A percentile compares a stretch with the other conserved stretches of the same genome.
Conservation (phyloP, 2,329 filamentous ascomycete species). For the Arthrobotrys sinensis region DNA sequence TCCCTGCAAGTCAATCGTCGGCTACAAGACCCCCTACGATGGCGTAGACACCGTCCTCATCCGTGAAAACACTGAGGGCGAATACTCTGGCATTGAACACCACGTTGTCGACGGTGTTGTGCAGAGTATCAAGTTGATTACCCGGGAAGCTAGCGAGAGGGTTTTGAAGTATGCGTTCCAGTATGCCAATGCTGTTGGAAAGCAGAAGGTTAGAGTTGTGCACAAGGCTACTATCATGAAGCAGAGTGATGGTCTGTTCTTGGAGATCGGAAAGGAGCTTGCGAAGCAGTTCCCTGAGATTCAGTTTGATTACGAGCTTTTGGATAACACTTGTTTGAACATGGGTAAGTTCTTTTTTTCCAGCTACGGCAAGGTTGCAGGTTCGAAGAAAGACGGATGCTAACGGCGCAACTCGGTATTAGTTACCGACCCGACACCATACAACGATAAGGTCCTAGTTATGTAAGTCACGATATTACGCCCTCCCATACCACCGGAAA, state of each 20-base stretch:
- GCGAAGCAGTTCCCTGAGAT: conserved; percentile 96
- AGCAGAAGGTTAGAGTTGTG: conserved; percentile 96
- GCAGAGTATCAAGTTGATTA: conserved; percentile 99
- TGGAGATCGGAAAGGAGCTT: conserved; percentile 86
- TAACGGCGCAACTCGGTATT: conserved; percentile 27
- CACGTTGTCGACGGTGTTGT: conserved; percentile 97
- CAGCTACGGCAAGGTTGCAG: not conserved
- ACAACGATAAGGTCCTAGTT: conserved; percentile 99
- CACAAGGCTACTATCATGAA: conserved; percentile 99
- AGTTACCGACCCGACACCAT: conserved; percentile 82
- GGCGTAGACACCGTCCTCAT: conserved; percentile 97
- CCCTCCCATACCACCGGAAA: not conserved
- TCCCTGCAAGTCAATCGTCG: conserved; percentile 95
- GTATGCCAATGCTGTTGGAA: conserved; percentile 92
- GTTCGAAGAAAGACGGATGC: not conserved
- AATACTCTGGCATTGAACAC: conserved; percentile 99
- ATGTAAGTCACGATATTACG: conserved; percentile 69
- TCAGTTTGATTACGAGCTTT: conserved; percentile 96
- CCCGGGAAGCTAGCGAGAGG: conserved; percentile 91
- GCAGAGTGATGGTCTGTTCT: conserved; percentile 99
- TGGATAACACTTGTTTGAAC: conserved; percentile 99
- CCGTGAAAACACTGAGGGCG: conserved; percentile 99
- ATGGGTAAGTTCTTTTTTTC: conserved; percentile 79
- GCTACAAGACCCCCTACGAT: conserved; percentile 99
- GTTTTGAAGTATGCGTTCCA: conserved; percentile 98